Conservation (phyloP, 2,329 filamentous ascomycete species). For the Curvularia verruculosa region DNA sequence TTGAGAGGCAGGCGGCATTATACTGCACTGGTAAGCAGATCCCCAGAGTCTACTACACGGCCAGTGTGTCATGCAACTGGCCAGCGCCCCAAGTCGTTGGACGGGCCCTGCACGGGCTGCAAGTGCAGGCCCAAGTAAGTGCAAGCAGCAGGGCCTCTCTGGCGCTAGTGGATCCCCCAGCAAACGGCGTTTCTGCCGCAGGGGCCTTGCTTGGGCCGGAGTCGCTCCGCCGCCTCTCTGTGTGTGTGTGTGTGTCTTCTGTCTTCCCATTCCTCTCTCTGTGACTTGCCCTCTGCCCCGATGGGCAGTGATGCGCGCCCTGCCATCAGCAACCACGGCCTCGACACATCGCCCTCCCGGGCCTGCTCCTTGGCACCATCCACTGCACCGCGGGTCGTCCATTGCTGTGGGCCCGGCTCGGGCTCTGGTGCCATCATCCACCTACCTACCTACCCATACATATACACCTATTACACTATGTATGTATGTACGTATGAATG, state of each 20-base stretch:
- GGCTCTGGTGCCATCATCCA: no score
- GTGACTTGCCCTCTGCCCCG: slow-evolving; percentile 13
- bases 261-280: slow-evolving; percentile 7
- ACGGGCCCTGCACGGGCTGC: slow-evolving; percentile 10
- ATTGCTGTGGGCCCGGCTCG: slow-evolving; percentile 20
- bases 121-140: slow-evolving; percentile 19
- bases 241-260: no score
- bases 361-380: slow-evolving; percentile 18
- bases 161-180: slow-evolving; percentile 17
- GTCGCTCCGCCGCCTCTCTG: slow-evolving; percentile 14
- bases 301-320: slow-evolving; percentile 15
- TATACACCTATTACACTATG: no score
- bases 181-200: slow-evolving; percentile 33
- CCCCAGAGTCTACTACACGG: slow-evolving; percentile 28
- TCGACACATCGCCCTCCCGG: slow-evolving; percentile 4
- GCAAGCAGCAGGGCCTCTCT: slow-evolving; percentile 28
- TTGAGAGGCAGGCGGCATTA: slow-evolving; percentile 23
- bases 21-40: slow-evolving; percentile 40
- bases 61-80: slow-evolving; percentile 35
- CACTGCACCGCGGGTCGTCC: slow-evolving; percentile 10
- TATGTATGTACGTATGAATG: background rate
- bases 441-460: no score
- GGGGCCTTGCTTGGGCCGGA: slow-evolving; percentile 19
- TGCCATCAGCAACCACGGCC: slow-evolving; percentile 15
- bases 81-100: slow-evolving; percentile 25